A percentile compares a stretch with the other conserved stretches of the same genome.
phyloP scores from a whole-genome alignment of 169 alveolate species.

The Plasmodium cynomolgi region DNA sequence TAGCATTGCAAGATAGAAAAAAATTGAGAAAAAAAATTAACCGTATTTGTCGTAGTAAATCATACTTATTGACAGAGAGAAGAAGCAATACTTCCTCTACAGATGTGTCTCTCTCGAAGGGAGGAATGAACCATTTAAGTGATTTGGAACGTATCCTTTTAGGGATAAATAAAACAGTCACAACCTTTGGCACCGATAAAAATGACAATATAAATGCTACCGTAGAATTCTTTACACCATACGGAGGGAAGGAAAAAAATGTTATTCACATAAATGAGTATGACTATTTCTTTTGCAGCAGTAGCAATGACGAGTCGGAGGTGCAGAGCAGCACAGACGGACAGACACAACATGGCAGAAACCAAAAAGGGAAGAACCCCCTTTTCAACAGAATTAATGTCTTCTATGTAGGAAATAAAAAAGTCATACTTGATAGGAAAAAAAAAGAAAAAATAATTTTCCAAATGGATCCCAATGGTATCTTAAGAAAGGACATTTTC shows the following conservation, averaged over 20 bases:
- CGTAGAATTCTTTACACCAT: neutral
- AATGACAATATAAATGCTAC: slow-evolving; percentile 15
- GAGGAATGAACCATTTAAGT: neutral
- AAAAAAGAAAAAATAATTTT: slow-evolving; percentile 42
- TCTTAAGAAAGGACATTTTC: neutral
- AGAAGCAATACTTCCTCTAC: neutral
- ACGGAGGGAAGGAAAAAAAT: neutral
- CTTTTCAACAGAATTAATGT: neutral
- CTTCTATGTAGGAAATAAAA: slow-evolving; percentile 44
- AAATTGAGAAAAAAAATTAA: slow-evolving; percentile 3
- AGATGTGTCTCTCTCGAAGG: neutral
- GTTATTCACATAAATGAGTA: slow-evolving; percentile 15
- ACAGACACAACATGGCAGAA: neutral
- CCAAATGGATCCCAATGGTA: slow-evolving; percentile 9
- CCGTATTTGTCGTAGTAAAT: neutral
- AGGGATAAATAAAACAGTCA: neutral
- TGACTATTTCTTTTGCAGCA: slow-evolving; percentile 19
- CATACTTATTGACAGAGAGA: neutral
- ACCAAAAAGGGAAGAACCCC: neutral
- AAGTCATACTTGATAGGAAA: slow-evolving; percentile 17
- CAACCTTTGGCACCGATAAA: slow-evolving; percentile 19
- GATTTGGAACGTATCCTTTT: slow-evolving; percentile 1
- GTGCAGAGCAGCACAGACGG: neutral
- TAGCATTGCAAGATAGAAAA: slow-evolving; percentile 8
- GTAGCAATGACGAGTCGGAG: neutral